These are phyloP conservation scores for Xeromyces bisporus DNA, from an alignment of 495 filamentous ascomycete genomes.

Conservation along the genomic window DNA sequence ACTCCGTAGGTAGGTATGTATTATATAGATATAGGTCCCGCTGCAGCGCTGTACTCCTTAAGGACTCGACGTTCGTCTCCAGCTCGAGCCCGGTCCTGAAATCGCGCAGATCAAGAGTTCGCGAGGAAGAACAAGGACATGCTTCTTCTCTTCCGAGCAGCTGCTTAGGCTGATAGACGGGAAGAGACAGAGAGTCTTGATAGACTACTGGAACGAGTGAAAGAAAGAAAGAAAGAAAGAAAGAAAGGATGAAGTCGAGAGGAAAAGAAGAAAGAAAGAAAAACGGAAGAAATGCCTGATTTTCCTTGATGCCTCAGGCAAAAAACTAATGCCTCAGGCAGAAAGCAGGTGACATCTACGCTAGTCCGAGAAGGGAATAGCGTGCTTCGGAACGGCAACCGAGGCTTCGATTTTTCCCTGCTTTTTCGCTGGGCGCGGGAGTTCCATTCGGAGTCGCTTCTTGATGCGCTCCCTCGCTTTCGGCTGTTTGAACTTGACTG, in stretches of 20 bases:
- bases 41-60: neutral
- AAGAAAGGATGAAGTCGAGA: neutral
- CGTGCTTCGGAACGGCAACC: neutral
- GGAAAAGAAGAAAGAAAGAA: neutral
- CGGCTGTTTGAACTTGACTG: neutral
- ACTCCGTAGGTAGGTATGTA: no score
- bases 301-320: neutral
- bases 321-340: no score
- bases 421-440: no score
- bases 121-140: neutral
- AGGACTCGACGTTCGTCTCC: neutral
- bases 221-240: neutral
- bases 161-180: neutral
- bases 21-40: no score
- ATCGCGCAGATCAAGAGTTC: neutral
- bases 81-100: neutral
- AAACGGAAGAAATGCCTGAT: neutral
- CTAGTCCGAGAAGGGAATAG: neutral
- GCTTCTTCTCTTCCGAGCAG: neutral
- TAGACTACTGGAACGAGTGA: neutral
- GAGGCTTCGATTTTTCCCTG: no score
- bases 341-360: no score
- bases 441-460: no score
- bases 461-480: neutral
- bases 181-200: neutral